Conservation (phyloP, 371 early-diverging fungal genomes). For the Coemansia sp. region DNA sequence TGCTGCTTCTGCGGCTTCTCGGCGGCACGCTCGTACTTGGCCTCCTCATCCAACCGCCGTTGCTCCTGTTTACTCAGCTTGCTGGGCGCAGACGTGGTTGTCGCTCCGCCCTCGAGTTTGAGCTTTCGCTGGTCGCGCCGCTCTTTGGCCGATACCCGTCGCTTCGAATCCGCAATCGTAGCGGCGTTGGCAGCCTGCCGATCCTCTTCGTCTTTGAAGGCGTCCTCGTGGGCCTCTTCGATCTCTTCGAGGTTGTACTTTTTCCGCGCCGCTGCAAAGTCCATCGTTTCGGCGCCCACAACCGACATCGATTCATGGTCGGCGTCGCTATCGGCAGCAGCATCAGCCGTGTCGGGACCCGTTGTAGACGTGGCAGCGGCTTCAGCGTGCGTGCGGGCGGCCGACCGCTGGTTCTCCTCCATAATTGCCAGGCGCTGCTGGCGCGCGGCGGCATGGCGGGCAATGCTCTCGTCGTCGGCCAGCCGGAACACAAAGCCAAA, state of each 20-base stretch:
- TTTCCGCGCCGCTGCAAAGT: slow-evolving; percentile 54
- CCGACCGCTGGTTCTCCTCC: slow-evolving; percentile 28
- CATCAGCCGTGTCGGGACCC: slow-evolving; percentile 13
- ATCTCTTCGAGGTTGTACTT: slow-evolving; percentile 73
- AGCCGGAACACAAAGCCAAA: slow-evolving; percentile 92
- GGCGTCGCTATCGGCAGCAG: slow-evolving; percentile 17
- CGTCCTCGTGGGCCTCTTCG: slow-evolving; percentile 55
- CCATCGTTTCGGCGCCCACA: slow-evolving; percentile 28
- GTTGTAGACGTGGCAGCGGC: neutral
- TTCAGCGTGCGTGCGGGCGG: neutral
- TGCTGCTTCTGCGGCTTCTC: slow-evolving; percentile 44
- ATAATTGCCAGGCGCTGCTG: slow-evolving; percentile 40
- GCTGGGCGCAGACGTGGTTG: neutral
- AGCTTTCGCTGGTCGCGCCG: slow-evolving; percentile 58
- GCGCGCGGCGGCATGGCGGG: slow-evolving; percentile 31
- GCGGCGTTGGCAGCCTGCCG: neutral
- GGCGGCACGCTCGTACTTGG: slow-evolving; percentile 30
- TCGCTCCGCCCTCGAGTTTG: neutral
- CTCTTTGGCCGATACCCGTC: slow-evolving; percentile 71
- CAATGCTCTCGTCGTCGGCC: slow-evolving; percentile 64
- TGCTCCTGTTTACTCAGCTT: slow-evolving; percentile 44
- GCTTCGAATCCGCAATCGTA: slow-evolving; percentile 44
- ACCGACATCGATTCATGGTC: slow-evolving; percentile 9
- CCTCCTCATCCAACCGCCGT: slow-evolving; percentile 60
- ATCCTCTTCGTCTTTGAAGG: slow-evolving; percentile 55